Evolutionary conservation across 2,329 filamentous ascomycete species (phyloP).

Genomic region (Massarina eburnea): DNA sequence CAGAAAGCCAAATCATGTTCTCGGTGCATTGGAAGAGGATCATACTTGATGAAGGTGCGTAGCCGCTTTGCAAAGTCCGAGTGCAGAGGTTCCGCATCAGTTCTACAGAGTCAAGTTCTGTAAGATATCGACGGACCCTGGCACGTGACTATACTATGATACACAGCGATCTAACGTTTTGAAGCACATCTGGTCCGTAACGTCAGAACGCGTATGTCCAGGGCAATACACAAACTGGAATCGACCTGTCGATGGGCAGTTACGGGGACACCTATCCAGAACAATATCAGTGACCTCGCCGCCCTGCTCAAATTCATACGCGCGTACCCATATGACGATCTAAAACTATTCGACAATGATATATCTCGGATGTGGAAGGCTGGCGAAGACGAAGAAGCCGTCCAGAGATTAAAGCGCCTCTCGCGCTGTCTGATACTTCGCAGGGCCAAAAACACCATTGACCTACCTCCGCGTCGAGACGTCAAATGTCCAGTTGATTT

Average conservation of each 20-base stretch:
- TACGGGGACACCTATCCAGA: conserved; percentile 55
- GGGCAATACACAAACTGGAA: conserved; percentile 26
- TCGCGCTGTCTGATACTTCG: conserved; percentile 45
- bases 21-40: conserved; percentile 43
- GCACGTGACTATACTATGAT: no score
- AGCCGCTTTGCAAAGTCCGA: background rate
- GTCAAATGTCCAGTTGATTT: conserved; percentile 41
- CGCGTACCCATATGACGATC: conserved; percentile 46
- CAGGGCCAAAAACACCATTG: conserved; percentile 43
- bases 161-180: background rate
- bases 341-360: conserved; percentile 43
- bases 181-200: conserved; percentile 50
- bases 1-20: conserved; percentile 16
- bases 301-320: conserved; percentile 49
- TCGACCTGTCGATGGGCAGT: conserved; percentile 49
- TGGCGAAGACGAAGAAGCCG: conserved; percentile 40
- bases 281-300: conserved; percentile 47
- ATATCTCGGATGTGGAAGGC: conserved; percentile 46
- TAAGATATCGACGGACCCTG: no score
- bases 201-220: conserved; percentile 31
- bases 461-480: conserved; percentile 44
- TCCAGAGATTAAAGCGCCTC: conserved; percentile 45
- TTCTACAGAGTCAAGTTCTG: no score
- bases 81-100: no score
- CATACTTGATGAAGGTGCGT: conserved; percentile 52